phyloP scores from a whole-genome alignment of 768 basidiomycete species.

The Kwoniella heveanensis region DNA sequence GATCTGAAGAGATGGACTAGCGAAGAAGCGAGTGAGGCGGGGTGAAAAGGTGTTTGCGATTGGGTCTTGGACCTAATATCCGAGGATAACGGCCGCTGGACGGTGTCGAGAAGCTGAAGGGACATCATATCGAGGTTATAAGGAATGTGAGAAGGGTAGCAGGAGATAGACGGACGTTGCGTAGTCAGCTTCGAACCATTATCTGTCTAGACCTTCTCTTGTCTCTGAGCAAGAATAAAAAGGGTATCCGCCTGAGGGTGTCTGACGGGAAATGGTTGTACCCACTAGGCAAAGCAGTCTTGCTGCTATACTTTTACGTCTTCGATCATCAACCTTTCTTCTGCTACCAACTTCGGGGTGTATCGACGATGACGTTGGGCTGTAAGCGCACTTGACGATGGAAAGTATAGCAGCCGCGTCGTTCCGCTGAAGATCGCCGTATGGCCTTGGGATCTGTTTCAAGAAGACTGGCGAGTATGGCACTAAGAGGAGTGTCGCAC shows the following conservation, averaged over 20 bases:
- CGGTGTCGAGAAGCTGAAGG: slow-evolving; percentile 32
- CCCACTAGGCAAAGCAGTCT: background rate
- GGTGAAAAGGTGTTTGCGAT: slow-evolving; percentile 21
- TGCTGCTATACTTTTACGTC: slow-evolving; percentile 10
- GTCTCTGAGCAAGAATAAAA: no score
- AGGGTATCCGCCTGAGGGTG: no score
- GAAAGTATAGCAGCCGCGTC: slow-evolving; percentile 21
- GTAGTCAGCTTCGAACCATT: no score
- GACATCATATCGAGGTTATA: no score
- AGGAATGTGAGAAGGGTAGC: no score
- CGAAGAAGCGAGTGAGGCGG: slow-evolving; percentile 21
- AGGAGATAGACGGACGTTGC: no score
- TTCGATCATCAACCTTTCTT: background rate
- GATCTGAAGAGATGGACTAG: slow-evolving; percentile 16
- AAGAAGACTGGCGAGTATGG: slow-evolving; percentile 32
- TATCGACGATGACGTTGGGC: background rate
- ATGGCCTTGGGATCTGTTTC: slow-evolving; percentile 32
- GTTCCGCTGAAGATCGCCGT: slow-evolving; percentile 26
- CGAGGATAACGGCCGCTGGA: background rate
- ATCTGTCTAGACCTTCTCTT: no score
- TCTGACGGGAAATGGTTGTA: no score
- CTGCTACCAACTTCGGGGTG: no score
- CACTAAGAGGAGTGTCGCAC: background rate
- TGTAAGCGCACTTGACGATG: slow-evolving; percentile 15
- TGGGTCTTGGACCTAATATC: background rate